phyloP scores from a whole-genome alignment of 192 early-diverging fungal genomes.

The Thamnidium elegans region DNA sequence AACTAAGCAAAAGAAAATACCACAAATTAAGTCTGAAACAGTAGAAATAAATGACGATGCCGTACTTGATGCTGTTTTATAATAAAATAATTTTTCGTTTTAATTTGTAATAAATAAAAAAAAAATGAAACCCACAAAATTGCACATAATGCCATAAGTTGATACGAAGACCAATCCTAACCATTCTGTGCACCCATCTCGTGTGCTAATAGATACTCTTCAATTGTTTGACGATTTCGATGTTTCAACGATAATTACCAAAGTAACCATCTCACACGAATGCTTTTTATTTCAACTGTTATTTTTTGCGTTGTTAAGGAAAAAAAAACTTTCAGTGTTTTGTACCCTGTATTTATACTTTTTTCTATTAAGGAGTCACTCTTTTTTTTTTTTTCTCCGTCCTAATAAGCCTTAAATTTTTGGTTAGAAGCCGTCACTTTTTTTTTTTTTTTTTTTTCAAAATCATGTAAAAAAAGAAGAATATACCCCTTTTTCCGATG shows the following conservation, averaged over 20 bases:
- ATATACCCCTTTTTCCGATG: too few relatives aligned
- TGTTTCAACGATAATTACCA: conserved; percentile 30
- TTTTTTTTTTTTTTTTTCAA: too few relatives aligned
- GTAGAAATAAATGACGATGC: not conserved
- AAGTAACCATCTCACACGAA: conserved; percentile 35
- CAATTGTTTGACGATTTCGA: conserved; percentile 38
- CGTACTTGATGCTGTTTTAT: not conserved
- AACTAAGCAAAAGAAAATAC: not conserved
- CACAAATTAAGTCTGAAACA: not conserved
- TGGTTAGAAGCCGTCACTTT: too few relatives aligned
- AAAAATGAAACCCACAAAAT: conserved; percentile 23
- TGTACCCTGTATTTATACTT: conserved; percentile 15
- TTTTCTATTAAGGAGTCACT: not conserved
- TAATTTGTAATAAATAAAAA: conserved; percentile 12
- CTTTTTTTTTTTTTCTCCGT: not conserved
- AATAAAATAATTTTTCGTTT: not conserved
- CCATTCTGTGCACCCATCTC: conserved; percentile 27
- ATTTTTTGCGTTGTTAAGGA: conserved; percentile 14
- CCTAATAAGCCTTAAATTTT: not conserved
- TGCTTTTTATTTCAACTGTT: conserved; percentile 28
- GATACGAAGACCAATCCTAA: conserved; percentile 21
- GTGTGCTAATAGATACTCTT: conserved; percentile 22
- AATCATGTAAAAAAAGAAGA: not conserved
- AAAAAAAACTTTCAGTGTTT: conserved; percentile 11
- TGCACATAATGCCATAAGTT: conserved; percentile 22